Percentiles rank a stretch among this genome's conserved stretches.
Evolutionary conservation across 73 alveolate species (phyloP).

Genomic region (Paramecium caudatum): DNA sequence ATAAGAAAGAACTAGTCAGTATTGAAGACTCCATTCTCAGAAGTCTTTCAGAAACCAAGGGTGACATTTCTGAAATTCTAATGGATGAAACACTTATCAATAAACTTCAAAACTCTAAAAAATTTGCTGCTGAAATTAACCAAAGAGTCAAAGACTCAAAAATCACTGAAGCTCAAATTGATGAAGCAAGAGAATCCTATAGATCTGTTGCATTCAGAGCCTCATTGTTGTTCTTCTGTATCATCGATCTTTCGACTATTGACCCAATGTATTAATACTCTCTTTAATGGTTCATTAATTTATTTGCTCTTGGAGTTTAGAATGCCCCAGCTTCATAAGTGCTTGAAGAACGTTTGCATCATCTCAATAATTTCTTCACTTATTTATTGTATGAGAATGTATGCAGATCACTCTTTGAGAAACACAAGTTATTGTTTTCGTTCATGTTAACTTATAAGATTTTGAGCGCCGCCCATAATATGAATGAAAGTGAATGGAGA

Average conservation of each 20-base stretch:
- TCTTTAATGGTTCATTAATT: conserved; percentile 98
- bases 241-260: conserved; percentile 90
- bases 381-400: conserved; percentile 97
- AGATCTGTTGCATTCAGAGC: conserved; percentile 99
- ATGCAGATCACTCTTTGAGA: conserved; percentile 99
- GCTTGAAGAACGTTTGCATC: conserved; percentile 93
- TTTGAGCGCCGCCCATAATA: conserved; percentile 84
- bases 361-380: conserved; percentile 97
- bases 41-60: conserved; percentile 94
- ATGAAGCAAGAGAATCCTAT: conserved; percentile 94
- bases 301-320: conserved; percentile 98
- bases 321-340: conserved; percentile 96
- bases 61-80: conserved; percentile 93
- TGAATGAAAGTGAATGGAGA: conserved; percentile 87
- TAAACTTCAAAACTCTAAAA: conserved; percentile 96
- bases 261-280: conserved; percentile 99
- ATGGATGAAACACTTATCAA: conserved; percentile 97
- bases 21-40: conserved; percentile 97
- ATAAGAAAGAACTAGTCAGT: conserved; percentile 92
- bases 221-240: conserved; percentile 95
- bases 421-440: conserved; percentile 98
- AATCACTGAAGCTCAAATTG: conserved; percentile 96
- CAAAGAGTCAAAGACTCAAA: conserved; percentile 97
- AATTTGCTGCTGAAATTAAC: conserved; percentile 97
- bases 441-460: conserved; percentile 96